Base-by-base conservation (phyloP, 352 stramenopile species). In the Thraustochytrium sp. region DNA sequence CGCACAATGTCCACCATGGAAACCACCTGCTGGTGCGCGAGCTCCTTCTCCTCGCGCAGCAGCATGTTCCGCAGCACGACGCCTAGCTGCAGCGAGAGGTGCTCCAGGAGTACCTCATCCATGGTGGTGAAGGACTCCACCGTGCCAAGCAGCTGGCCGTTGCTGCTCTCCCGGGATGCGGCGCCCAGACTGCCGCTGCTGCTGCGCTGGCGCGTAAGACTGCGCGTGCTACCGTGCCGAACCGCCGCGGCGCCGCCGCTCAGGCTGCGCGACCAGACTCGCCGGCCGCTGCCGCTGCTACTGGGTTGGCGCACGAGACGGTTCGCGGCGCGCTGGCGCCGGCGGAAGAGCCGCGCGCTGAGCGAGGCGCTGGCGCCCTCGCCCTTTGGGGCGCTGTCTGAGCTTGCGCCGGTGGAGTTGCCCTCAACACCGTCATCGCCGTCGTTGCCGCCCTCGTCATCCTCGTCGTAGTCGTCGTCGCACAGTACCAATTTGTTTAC, bases 1-100 rank as follows among this genome's bases (percentile, higher is more conserved):
- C 93, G 90, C n/a, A 96, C 91, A 53, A 96, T 96, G 31, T 91
- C 88, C 29, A 96, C 85, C 56, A 96, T 55, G 62, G 34, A 55
- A 3, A 80, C 21, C 2, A 80, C 68, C 31, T 80, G 68, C 44
- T 26, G 21, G 53, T 80, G 68, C 90, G 49, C 49, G 8, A 61
- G 49, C 53, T 74, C 74, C 1, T 21, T 74, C 11, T 11, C 23
- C 56, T 82, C 74, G 53, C 48, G 53, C 34, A 82, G 29, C 51
- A 82, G 48, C 18, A 51, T 16, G 29, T 82, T 82, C 11, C 74
- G 74, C 21, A 82, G 74, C 5, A 74, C 49, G 38, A 82, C 53
- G 42, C 74, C 74, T 2, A 82, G 48, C 23, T 82, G 74, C 74
- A 82, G 37, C 18, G 74, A 82, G 9, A 82, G 38, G 5, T 74